Percentiles rank a stretch among this genome's conserved stretches.
Conservation (phyloP, 306 rosid genomes). For the Cicer yamashitae region DNA sequence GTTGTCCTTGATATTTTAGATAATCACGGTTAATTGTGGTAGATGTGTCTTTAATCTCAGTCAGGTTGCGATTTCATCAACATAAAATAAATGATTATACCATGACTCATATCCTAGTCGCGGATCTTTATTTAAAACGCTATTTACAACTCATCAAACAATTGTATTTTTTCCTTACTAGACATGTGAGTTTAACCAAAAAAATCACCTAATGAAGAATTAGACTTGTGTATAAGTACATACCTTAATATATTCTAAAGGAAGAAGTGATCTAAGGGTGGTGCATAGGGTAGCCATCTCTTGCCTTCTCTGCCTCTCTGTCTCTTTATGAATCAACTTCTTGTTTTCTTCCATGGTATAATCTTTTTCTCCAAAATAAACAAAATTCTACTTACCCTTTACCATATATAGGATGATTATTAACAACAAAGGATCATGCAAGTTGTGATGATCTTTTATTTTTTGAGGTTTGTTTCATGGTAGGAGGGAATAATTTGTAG, state of each 20-base stretch:
- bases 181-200: neutral
- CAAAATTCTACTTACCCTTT: slow-evolving; percentile 34
- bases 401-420: neutral
- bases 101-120: no score
- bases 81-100: no score
- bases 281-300: slow-evolving; percentile 65
- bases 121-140: no score
- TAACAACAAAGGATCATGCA: slow-evolving; percentile 33
- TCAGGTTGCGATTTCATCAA: neutral
- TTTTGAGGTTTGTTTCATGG: slow-evolving; percentile 23
- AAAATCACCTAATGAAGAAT: neutral
- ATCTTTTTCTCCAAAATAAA: slow-evolving; percentile 22
- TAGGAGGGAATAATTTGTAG: slow-evolving; percentile 41
- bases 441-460: slow-evolving; percentile 37
- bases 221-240: neutral
- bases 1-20: neutral
- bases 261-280: slow-evolving; percentile 63
- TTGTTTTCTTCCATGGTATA: slow-evolving; percentile 44
- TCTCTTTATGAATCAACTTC: slow-evolving; percentile 63
- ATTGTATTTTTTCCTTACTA: no score
- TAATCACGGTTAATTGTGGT: neutral
- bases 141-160: no score
- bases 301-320: slow-evolving; percentile 72
- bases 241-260: slow-evolving; percentile 58
- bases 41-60: neutral